Evolutionary conservation across 2,329 filamentous ascomycete species (phyloP), one percentile per base, ranked within the genome.

Genomic region (Sordariomycetes sp.): DNA sequence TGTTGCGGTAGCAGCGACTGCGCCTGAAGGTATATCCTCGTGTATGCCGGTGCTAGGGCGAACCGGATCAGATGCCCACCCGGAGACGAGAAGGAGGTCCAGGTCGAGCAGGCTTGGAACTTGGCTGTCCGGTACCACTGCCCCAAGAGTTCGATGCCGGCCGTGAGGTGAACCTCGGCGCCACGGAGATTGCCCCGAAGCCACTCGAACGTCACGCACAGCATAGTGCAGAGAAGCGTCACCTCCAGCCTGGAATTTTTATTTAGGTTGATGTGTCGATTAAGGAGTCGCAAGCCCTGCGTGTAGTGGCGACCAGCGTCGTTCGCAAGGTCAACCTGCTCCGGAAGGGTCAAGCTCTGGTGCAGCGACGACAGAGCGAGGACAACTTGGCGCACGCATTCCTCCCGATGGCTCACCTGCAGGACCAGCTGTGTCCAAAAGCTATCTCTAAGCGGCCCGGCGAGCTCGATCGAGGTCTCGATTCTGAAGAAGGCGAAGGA

Each of bases 361-460:
- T 40, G 38, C 4, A 42, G 21, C 1, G 27, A 25, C 4, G 33
- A 18, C 15, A 42, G 35, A 6, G 41, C 34, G 11, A 42, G 19
- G 3, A 39, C 33, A 2, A 35, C 19, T n/a, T 42, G 34, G 4
- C 29, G 32, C 5, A 35, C 39, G 0, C 36, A 40, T 1, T 36
- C 26, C 17, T 42, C 41, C 3, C 30, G 19, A n/a, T 28, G 33
- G 7, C 15, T 17, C 12, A 39, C 30, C 9, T 42, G 41, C 19
- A 42, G 28, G 9, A 42, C 39, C 9, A 42, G 10, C 12, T 36
- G 28, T 2, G 39, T 33, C 41, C 41, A 42, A 4, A 42, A 42
- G 15, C 38, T 14, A 27, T 26, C 19, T 25, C 31, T 21, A 33
- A 25, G 33, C 29, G 18, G 31, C 18, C 39, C 32, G 34, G 32